Evolutionary conservation across 495 filamentous ascomycete genomes (phyloP).

Genomic region (Neurospora sp.): DNA sequence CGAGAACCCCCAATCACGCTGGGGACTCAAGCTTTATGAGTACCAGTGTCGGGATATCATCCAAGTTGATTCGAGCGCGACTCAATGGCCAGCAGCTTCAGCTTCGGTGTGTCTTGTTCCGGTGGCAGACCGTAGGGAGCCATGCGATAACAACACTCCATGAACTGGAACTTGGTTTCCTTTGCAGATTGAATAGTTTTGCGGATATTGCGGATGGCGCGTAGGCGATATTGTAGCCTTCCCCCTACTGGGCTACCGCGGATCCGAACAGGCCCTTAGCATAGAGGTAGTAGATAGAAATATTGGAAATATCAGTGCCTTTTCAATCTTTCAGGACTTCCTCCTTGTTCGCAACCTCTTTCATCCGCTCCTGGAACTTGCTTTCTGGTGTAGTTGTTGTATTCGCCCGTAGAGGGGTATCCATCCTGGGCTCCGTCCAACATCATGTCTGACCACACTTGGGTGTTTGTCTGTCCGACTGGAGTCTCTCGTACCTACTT

Average conservation of each 20-base stretch:
- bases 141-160: background rate
- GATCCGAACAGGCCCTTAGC: no score
- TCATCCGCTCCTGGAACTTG: background rate
- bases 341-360: background rate
- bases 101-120: background rate
- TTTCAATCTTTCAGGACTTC: background rate
- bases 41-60: background rate
- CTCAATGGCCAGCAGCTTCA: conserved; percentile 3
- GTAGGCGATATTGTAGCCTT: no score
- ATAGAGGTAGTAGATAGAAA: background rate
- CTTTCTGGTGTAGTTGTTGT: background rate
- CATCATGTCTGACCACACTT: background rate
- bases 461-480: background rate
- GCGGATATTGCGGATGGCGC: no score
- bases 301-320: background rate
- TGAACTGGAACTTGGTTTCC: background rate
- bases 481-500: background rate
- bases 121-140: background rate
- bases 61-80: conserved; percentile 5
- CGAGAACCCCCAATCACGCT: no score
- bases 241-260: no score
- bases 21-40: background rate
- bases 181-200: background rate
- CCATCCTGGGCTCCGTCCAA: background rate
- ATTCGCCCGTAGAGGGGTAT: background rate